Base-by-base conservation (phyloP, 2,329 filamentous ascomycete genomes). In the Neurospora sp. region DNA sequence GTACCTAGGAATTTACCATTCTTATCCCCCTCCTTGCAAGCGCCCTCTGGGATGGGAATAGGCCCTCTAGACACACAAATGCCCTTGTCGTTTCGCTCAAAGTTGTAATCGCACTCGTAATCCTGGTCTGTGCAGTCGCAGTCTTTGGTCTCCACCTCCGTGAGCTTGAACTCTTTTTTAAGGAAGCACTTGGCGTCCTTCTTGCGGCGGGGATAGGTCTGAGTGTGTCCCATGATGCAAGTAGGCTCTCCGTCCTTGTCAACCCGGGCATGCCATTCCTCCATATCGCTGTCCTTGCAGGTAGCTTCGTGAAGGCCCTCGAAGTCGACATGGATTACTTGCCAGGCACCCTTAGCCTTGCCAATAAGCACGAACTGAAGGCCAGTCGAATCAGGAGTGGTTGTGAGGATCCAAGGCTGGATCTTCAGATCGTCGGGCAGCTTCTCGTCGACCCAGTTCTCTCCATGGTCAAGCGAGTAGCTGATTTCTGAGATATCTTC, bases 51-150 rank as follows among this genome's bases (percentile, higher is more conserved):
- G 1, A 88, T 82, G 2, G 83, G 78, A 62, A 97, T 79, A 3
- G 86, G 82, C 0, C 87, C 89, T 36, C 84, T 86, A 8, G 87
- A 85, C 33, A 88, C 83, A 78, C 96, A 98, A 72, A 86, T 87
- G 68, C 87, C 85, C 72, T 95, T 88, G 3, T 87, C 83, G 41
- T 85, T 84, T 70, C 85, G 84, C 74, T 87, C 87, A 71, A 97
- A 98, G 79, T 97, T 96, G 84, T 92, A 97, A 78, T 98, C 95
- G 79, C 96, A 99, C 81, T 99, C 96, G 78, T 97, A 99, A 79
- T 99, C 96, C 40, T 85, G 83, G 70, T 91, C 88, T 0, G 89
- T 89, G 80, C 96, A 99, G 52, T 92, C 88, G 83, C 96, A 99
- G 66, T 88, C 81, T 75, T 92, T 88, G 37, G 87, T 90, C 71